A percentile compares a stretch with the other conserved stretches of the same genome.
Conservation (phyloP, 345 rosid genomes). For the Hibiscus mutabilis region DNA sequence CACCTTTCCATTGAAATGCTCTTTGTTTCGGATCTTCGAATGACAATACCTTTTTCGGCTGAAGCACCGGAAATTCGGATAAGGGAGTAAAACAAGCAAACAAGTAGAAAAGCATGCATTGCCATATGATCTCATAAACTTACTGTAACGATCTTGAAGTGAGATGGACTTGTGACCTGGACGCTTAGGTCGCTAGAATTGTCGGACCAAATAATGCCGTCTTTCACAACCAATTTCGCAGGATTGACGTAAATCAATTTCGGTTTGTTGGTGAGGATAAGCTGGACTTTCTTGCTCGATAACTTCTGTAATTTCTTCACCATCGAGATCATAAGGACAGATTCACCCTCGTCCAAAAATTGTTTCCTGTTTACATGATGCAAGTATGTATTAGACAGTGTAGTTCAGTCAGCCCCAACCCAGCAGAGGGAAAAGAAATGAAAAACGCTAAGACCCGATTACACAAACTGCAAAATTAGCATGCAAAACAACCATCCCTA, state of each 20-base stretch:
- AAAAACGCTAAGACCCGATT: not conserved
- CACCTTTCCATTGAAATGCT: not conserved
- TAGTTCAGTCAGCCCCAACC: not conserved
- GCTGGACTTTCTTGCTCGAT: slow-evolving; percentile 95
- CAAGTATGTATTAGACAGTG: not conserved
- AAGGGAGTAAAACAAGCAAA: not conserved
- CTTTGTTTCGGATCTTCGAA: not conserved
- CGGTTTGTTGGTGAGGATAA: slow-evolving; percentile 31
- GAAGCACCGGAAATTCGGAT: not conserved
- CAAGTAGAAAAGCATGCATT: not conserved
- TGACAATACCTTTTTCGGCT: not conserved
- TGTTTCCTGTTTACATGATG: slow-evolving; percentile 63
- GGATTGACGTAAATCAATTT: slow-evolving; percentile 86
- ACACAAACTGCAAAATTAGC: not conserved
- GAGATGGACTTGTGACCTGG: slow-evolving; percentile 58
- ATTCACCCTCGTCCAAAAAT: slow-evolving; percentile 89
- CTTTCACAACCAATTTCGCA: slow-evolving; percentile 65
- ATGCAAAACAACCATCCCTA: not conserved
- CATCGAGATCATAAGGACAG: slow-evolving; percentile 91
- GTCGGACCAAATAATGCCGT: slow-evolving; percentile 83
- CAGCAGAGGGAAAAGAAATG: not conserved
- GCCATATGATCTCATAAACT: not conserved
- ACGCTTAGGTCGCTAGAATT: slow-evolving; percentile 75
- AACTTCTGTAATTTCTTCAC: slow-evolving; percentile 88
- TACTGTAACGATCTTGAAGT: slow-evolving; percentile 93